A percentile compares a stretch with the other conserved stretches of the same genome.
phyloP scores from a whole-genome alignment of 2,329 filamentous ascomycete species.

The Trichoderma sp. region DNA sequence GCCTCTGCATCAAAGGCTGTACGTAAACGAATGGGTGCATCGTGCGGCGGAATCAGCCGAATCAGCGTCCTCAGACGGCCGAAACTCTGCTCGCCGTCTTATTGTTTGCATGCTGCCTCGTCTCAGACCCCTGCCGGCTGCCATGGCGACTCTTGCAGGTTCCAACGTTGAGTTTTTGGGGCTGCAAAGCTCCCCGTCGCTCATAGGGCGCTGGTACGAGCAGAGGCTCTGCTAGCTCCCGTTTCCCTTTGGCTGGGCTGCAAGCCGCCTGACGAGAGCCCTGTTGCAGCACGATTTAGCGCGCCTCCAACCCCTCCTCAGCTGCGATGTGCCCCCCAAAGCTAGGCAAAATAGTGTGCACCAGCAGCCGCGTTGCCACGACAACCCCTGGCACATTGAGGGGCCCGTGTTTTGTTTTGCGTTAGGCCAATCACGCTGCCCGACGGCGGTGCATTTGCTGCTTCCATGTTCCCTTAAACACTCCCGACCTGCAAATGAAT shows the following conservation, averaged over 20 bases:
- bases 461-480: conserved; percentile 36
- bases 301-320: conserved; percentile 20
- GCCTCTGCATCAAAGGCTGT: not conserved
- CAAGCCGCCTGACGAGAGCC: conserved; percentile 6
- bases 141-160: conserved; percentile 27
- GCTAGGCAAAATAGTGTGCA: conserved; percentile 4
- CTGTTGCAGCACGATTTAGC: conserved; percentile 16
- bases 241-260: not conserved
- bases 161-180: not conserved
- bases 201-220: not conserved
- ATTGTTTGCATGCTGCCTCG: conserved; percentile 24
- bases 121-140: conserved; percentile 27
- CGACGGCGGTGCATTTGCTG: conserved; percentile 25
- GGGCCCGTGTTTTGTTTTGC: conserved; percentile 36
- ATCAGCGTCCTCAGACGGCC: conserved; percentile 1
- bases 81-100: not conserved
- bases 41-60: conserved; percentile 10
- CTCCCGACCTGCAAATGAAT: conserved; percentile 31
- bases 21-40: conserved; percentile 9
- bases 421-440: conserved; percentile 32
- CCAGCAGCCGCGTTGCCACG: conserved; percentile 27
- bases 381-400: conserved; percentile 29
- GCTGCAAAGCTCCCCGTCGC: not conserved
- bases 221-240: not conserved
- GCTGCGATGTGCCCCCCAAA: conserved; percentile 6